Evolutionary conservation across 2,329 filamentous ascomycete genomes (phyloP), one percentile per base, ranked within the genome.

Genomic region (Akanthomyces uredinophilus): DNA sequence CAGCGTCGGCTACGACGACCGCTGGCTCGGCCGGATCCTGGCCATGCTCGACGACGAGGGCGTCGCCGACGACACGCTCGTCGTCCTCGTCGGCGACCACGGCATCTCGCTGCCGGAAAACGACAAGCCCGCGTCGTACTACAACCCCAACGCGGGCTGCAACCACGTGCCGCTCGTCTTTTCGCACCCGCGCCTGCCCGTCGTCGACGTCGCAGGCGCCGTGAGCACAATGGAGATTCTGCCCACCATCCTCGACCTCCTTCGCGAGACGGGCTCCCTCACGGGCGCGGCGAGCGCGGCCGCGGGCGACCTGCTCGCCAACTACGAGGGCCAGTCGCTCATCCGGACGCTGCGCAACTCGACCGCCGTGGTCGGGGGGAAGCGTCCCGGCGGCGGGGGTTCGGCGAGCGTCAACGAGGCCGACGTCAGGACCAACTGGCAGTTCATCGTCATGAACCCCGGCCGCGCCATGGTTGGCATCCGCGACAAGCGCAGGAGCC

Each of bases 301-400:
- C 18, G 71, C 71, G 0, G 64, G 61, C 1, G 71, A 74, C 49
- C 66, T 75, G 11, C 52, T 69, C 2, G 64, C 68, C 32, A 73
- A 73, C 60, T 75, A 74, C 50, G 73, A 75, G 53, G 73, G 73
- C 4, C 71, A 74, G 54, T 74, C 72, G 3, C 68, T 75, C 8
- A 70, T 75, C 44, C 72, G 73, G 6, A 37, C 22, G 3, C 66
- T 70, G n/a, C n/a, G 29, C 7, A 27, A 54, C 58, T 54, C 58
- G 2, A 16, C 2, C 54, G 53, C 58, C 16, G 43, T 4, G n/a
- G n/a, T n/a, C n/a, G n/a, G n/a, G n/a, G n/a, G n/a, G n/a, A n/a
- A n/a, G n/a, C n/a, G n/a, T n/a, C n/a, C n/a, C n/a, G n/a, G n/a
- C n/a, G n/a, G n/a, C n/a, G n/a, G n/a, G n/a, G n/a, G n/a, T n/a